Base-by-base conservation (phyloP, 345 rosid genomes). In the Melaleuca quinquenervia region DNA sequence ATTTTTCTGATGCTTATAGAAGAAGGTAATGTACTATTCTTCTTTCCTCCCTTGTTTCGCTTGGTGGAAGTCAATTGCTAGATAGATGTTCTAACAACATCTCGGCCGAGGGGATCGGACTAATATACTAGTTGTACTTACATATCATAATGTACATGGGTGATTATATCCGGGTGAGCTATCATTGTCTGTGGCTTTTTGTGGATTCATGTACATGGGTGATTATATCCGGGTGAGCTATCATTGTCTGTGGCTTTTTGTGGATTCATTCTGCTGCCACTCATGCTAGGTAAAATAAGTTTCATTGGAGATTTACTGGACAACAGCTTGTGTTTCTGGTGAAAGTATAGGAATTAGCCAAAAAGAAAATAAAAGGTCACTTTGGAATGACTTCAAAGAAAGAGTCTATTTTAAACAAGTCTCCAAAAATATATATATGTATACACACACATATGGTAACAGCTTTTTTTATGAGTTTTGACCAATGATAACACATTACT, bases 1-100 rank as follows among this genome's bases (percentile, higher is more conserved):
- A 90, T 89, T 84, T 90, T 85, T 91, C 92, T 11, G 88, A 90
- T 90, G 91, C 89, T 58, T 91, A 86, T 84, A 84, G 88, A 89
- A 91, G 88, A 88, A 93, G 97, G 97, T 95, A 89, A 86, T 55
- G 44, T 53, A 32, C 29, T 83, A 49, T 29, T 54, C 48, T 8
- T 32, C 62, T 29, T 29, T 52, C 50, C 58, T 83, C n/a, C 13
- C 55, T 20, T 83, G 8, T 52, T 82, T 54, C 70, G 52, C 29
- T 15, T 1, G 51, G 27, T 41, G 26, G 62, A 60, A 11, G 26
- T 36, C 29, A 83, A 41, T 14, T 41, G 64, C 50, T 24, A 52
- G 54, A 51, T 12, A 18, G n/a, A 29, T 83, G 50, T 11, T 8
- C 29, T 44, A 6, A 6, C n/a, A 12, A 83, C 15, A 22, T 36